Base-by-base conservation (phyloP, 2,329 filamentous ascomycete genomes). In the Sphaerostilbella broomeana region DNA sequence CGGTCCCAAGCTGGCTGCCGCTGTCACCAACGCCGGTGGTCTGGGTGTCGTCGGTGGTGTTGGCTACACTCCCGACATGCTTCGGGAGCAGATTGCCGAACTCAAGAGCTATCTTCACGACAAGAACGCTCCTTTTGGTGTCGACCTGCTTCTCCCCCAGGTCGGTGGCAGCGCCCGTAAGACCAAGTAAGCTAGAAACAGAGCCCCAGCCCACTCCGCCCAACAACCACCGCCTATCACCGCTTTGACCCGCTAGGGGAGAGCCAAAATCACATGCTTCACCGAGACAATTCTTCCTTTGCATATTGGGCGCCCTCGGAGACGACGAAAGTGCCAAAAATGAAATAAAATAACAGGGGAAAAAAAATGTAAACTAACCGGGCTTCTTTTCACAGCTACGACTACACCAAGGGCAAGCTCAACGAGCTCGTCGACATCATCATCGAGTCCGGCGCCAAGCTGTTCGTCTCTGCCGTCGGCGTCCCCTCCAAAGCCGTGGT, bases 381-480 rank as follows among this genome's bases (percentile, higher is more conserved):
- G n/a, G n/a, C 11, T 9, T 13, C 18, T n/a, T 17, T 22, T 13
- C 20, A 41, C 56, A 95, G 90, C 79, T 95, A 97, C 68, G 92
- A 98, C 69, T 98, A 98, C 74, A 98, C 92, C 59, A 97, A 98
- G 75, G 92, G 92, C 64, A 97, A 97, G 72, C 85, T 98, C 47
- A 74, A 86, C 63, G 85, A 90, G 63, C 79, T 98, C 42, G 67
- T 94, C 61, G 82, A 88, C 61, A 88, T 95, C 58, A 82, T 95
- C 68, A 95, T 98, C 69, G 83, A 94, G 58, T 86, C 82, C 40
- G 86, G 86, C 50, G 85, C 88, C 46, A 89, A 81, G 65, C 79
- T 98, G 44, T 98, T 98, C 70, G 92, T 98, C 55, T 95, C 86
- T 37, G 92, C 92, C 56, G 88, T 98, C 61, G 92, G 92, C 57